Percentiles rank a stretch among this genome's conserved stretches.
Evolutionary conservation across 306 rosid species (phyloP).

Genomic region (Parietaria judaica): DNA sequence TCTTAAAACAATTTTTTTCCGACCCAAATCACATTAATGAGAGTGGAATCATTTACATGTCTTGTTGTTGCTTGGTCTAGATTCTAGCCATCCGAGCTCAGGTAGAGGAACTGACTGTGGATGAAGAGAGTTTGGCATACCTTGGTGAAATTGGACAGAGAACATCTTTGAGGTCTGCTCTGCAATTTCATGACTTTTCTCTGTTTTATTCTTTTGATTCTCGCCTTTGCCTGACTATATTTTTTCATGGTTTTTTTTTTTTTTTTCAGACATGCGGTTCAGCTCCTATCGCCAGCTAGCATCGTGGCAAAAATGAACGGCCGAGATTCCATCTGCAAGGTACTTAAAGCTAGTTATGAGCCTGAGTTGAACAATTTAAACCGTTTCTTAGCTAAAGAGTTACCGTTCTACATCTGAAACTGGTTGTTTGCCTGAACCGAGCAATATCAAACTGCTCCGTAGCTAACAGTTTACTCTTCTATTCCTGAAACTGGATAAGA

Average conservation of each 20-base stretch:
- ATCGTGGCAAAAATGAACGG: conserved; percentile 89
- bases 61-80: conserved; percentile 29
- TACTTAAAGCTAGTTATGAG: conserved; percentile 11
- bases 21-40: neutral
- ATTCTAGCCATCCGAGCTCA: conserved; percentile 88
- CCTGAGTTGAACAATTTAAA: too few species aligned
- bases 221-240: conserved; percentile 9
- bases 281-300: conserved; percentile 82
- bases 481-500: too few species aligned
- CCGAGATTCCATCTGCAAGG: conserved; percentile 86
- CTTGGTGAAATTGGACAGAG: conserved; percentile 82
- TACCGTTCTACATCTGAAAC: conserved; percentile 12
- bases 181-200: neutral
- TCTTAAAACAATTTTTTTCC: neutral
- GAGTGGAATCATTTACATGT: conserved; percentile 12
- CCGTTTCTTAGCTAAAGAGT: neutral
- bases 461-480: too few species aligned
- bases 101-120: conserved; percentile 77
- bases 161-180: conserved; percentile 67
- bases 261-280: conserved; percentile 75
- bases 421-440: too few species aligned
- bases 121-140: conserved; percentile 86
- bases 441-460: too few species aligned
- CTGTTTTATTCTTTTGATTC: neutral
- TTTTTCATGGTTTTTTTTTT: conserved; percentile 3